Percentiles rank a stretch among this genome's conserved stretches.
phyloP scores from a whole-genome alignment of 176 grass and related monocot species.

The Phragmites australis region DNA sequence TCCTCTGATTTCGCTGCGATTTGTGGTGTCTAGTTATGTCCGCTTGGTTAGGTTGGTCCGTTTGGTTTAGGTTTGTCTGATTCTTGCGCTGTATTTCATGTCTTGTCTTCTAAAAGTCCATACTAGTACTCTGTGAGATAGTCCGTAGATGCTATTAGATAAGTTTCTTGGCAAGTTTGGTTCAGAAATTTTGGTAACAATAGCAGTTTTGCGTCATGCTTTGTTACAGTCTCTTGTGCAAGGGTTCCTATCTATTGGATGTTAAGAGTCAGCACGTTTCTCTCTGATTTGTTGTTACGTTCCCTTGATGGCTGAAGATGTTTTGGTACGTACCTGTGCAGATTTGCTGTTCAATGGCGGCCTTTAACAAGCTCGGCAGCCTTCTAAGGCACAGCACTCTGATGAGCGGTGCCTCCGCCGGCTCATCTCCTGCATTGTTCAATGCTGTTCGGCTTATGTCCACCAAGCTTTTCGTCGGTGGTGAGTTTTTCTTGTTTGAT shows the following conservation, averaged over 20 bases:
- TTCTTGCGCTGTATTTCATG: background rate
- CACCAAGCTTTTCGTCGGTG: slow-evolving; percentile 78
- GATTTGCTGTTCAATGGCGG: slow-evolving; percentile 58
- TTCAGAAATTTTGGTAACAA: background rate
- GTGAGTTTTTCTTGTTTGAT: slow-evolving; percentile 40
- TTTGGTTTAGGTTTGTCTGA: background rate
- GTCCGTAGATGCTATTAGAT: background rate
- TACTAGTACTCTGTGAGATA: no score
- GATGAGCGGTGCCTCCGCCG: background rate
- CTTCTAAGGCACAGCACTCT: slow-evolving; percentile 62
- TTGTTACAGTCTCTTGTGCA: background rate
- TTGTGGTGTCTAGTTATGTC: background rate
- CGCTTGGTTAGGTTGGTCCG: background rate
- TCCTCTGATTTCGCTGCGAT: background rate
- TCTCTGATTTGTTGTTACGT: background rate
- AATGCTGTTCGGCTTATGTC: slow-evolving; percentile 63
- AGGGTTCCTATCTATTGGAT: background rate
- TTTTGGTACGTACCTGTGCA: background rate
- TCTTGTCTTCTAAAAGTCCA: no score
- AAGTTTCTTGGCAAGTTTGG: background rate
- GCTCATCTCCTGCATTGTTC: slow-evolving; percentile 50
- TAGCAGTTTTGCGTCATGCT: background rate
- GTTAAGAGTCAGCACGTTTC: background rate
- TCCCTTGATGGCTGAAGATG: background rate
- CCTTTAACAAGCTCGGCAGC: slow-evolving; percentile 68